Percentiles rank a stretch among this genome's conserved stretches.
phyloP scores from a whole-genome alignment of 257 asterid genomes.

The Solanum acaule region DNA sequence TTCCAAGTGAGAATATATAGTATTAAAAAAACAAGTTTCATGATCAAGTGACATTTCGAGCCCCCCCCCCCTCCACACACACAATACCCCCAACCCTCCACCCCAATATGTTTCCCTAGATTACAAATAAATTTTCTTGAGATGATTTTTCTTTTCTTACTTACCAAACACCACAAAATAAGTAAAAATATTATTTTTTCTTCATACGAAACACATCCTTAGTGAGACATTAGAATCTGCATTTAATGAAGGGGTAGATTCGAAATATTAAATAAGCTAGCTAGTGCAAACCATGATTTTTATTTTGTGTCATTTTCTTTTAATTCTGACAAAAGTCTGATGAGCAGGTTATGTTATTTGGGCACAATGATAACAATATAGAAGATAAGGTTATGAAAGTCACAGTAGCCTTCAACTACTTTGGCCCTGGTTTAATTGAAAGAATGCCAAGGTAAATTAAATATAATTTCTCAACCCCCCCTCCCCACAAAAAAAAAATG shows the following conservation, averaged over 20 bases:
- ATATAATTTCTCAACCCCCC: not conserved
- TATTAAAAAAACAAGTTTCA: not conserved
- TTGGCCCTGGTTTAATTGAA: constrained; percentile 81
- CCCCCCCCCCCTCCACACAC: not conserved
- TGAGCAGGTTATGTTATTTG: constrained; percentile 46
- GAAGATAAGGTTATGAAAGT: constrained; percentile 62
- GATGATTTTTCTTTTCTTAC: no score
- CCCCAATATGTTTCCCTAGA: not conserved
- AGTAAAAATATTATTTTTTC: no score
- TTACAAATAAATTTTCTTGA: no score
- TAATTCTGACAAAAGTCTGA: not conserved
- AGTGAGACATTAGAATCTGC: not conserved
- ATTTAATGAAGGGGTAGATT: not conserved
- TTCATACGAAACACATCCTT: not conserved
- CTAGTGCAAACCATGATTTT: not conserved
- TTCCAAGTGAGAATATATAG: not conserved
- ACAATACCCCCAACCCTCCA: not conserved
- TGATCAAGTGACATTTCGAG: not conserved
- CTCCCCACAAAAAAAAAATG: not conserved
- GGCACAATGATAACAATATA: constrained; percentile 47
- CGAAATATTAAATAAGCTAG: not conserved
- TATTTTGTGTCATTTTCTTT: not conserved
- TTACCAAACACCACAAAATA: not conserved
- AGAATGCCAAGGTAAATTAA: constrained; percentile 87
- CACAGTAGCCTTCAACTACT: constrained; percentile 72